Evolutionary conservation across 2,329 filamentous ascomycete species (phyloP), one percentile per base, ranked within the genome.

Genomic region (Fusarium drepaniforme): DNA sequence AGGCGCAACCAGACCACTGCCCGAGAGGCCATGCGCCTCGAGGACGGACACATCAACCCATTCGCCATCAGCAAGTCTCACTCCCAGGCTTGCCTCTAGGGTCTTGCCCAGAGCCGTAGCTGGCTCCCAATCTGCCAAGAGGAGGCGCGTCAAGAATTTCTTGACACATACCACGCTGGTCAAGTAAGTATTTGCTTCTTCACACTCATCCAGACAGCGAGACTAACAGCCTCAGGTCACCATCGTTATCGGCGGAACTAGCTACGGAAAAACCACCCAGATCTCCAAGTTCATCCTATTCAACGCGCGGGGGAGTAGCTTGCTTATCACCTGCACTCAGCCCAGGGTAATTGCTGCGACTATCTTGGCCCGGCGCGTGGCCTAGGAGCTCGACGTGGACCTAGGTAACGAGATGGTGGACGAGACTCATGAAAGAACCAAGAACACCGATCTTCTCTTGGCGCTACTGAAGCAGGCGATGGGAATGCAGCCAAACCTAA

Each of bases 331-430:
- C 30, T 57, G 33, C 13, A 38, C 53, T 18, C 95, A 98, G 77
- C 95, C 95, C 6, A 91, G 95, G 75, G 90, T 95, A 85, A 94
- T 97, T 11, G 95, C 95, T 11, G 95, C 95, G 15, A 97, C 97
- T 94, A 94, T 92, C 77, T 94, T 97, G 3, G 93, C 94, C 0
- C 94, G 97, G 72, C 94, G 92, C 77, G 94, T 97, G 3, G 93
- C 94, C 0, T 94, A 97, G 72, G 96, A 98, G 81, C 93, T 96
- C 88, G 94, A 92, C 1, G 92, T 94, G 57, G 93, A 94, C 80
- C 84, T 97, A 13, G 95, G 95, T 1, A 92, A 93, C 72, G 93
- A 97, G 80, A 62, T 74, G 15, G 53, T 67, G n/a, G 72, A 69
- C 35, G 69, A 75, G 33, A 69, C 67, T 1, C 74, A 74, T 37